These are phyloP conservation scores for Phytophthora aleatoria DNA, from an alignment of 352 stramenopile genomes.

Conservation along the genomic window DNA sequence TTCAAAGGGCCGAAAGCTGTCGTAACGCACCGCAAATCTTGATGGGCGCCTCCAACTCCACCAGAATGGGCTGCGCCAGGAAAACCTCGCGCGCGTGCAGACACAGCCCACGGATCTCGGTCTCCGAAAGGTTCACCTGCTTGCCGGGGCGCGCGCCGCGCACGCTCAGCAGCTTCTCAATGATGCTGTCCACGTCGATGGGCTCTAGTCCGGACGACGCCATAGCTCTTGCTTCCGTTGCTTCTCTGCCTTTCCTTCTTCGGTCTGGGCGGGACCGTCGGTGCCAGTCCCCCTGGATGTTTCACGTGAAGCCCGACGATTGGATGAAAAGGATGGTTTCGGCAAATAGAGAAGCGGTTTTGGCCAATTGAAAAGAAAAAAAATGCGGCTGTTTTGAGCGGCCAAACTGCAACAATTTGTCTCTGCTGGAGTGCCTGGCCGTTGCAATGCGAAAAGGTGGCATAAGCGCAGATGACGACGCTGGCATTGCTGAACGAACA, in stretches of 20 bases:
- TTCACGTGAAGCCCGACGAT: slow-evolving; percentile 12
- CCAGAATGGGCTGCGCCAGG: slow-evolving; percentile 97
- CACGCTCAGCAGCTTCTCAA: slow-evolving; percentile 92
- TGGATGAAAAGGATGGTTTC: slow-evolving; percentile 18
- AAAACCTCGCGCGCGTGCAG: slow-evolving; percentile 97
- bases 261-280: slow-evolving; percentile 15
- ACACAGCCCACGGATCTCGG: slow-evolving; percentile 98
- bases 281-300: slow-evolving; percentile 36
- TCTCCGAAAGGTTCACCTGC: slow-evolving; percentile 95
- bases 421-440: neutral
- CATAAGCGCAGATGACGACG: neutral
- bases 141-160: slow-evolving; percentile 84
- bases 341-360: slow-evolving; percentile 13
- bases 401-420: neutral
- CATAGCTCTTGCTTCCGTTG: slow-evolving; percentile 33
- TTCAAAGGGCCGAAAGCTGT: neutral
- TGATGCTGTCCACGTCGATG: slow-evolving; percentile 88
- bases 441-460: neutral
- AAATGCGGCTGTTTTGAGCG: slow-evolving; percentile 19
- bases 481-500: neutral
- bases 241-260: slow-evolving; percentile 42
- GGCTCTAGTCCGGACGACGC: slow-evolving; percentile 65
- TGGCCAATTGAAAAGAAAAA: slow-evolving; percentile 22
- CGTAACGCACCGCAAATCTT: slow-evolving; percentile 93
- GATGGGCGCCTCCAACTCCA: slow-evolving; percentile 99